These are phyloP conservation scores for Chrysoporthe deuterocubensis DNA, from an alignment of 2,329 filamentous ascomycete species.

Conservation along the genomic window DNA sequence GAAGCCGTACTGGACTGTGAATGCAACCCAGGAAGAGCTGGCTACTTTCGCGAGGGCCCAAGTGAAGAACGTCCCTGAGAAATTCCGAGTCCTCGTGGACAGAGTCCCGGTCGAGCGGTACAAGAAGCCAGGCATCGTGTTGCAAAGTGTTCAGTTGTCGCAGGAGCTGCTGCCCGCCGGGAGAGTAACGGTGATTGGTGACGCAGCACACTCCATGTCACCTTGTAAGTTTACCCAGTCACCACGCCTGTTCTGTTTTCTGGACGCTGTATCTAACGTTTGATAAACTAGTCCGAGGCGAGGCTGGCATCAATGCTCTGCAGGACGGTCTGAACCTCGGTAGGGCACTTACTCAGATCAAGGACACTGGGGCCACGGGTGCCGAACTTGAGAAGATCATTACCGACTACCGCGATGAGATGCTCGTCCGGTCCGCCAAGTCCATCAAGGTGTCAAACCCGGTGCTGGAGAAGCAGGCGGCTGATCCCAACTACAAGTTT, in stretches of 20 bases:
- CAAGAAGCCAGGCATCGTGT: constrained; percentile 32
- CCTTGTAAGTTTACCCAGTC: constrained; percentile 37
- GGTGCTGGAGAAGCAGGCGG: constrained; percentile 7
- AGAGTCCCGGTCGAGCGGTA: constrained; percentile 11
- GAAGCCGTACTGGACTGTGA: constrained; percentile 23
- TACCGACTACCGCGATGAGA: constrained; percentile 10
- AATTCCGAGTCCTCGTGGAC: constrained; percentile 19
- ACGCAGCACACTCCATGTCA: constrained; percentile 45
- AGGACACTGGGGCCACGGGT: constrained; percentile 11
- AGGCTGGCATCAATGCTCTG: constrained; percentile 52
- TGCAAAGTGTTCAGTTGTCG: constrained; percentile 40
- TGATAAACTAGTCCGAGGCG: constrained; percentile 44
- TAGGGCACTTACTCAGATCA: constrained; percentile 1
- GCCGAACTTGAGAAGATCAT: constrained; percentile 11
- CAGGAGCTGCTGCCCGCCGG: constrained; percentile 42
- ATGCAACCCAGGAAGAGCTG: constrained; percentile 20
- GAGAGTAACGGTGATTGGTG: constrained; percentile 46
- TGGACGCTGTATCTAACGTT: not conserved
- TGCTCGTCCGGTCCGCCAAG: constrained; percentile 16
- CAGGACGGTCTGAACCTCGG: constrained; percentile 40
- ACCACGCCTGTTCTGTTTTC: not conserved
- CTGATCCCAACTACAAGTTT: constrained; percentile 13
- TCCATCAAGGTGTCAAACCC: constrained; percentile 17
- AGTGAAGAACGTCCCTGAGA: constrained; percentile 3
- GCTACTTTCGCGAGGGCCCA: constrained; percentile 7